Percentiles rank a stretch among this genome's conserved stretches.
Conservation (phyloP, 345 rosid genomes). For the Pugionium cornutum region DNA sequence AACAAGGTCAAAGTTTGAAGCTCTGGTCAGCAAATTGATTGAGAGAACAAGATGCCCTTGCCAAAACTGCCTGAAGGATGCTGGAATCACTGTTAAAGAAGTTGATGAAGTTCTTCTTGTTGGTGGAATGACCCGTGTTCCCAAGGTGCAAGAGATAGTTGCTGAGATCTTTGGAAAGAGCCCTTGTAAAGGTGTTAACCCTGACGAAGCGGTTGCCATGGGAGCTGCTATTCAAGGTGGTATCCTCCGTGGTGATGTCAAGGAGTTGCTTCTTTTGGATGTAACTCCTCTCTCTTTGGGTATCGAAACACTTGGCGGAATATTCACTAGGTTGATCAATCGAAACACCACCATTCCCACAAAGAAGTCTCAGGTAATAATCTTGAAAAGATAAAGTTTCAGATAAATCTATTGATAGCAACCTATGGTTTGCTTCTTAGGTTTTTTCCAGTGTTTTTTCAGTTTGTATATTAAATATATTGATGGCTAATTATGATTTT, state of each 20-base stretch:
- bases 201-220: constrained; percentile 51
- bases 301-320: constrained; percentile 58
- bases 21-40: constrained; percentile 41
- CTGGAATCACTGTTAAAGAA: constrained; percentile 44
- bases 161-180: constrained; percentile 50
- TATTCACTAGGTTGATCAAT: constrained; percentile 51
- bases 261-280: constrained; percentile 50
- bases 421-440: too few species aligned
- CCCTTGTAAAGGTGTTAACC: constrained; percentile 53
- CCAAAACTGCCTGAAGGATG: constrained; percentile 52
- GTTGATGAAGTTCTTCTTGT: constrained; percentile 51
- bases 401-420: neutral
- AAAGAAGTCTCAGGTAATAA: constrained; percentile 54
- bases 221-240: constrained; percentile 59
- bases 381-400: neutral
- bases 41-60: constrained; percentile 46
- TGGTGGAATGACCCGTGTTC: constrained; percentile 61
- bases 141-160: constrained; percentile 51
- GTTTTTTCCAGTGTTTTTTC: too few species aligned
- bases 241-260: constrained; percentile 53
- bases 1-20: constrained; percentile 50
- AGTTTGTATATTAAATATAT: neutral
- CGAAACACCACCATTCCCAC: constrained; percentile 64
- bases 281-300: constrained; percentile 52
- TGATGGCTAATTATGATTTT: constrained; percentile 15